Base-by-base conservation (phyloP, 441 rosid species). In the Lepidium campestre region DNA sequence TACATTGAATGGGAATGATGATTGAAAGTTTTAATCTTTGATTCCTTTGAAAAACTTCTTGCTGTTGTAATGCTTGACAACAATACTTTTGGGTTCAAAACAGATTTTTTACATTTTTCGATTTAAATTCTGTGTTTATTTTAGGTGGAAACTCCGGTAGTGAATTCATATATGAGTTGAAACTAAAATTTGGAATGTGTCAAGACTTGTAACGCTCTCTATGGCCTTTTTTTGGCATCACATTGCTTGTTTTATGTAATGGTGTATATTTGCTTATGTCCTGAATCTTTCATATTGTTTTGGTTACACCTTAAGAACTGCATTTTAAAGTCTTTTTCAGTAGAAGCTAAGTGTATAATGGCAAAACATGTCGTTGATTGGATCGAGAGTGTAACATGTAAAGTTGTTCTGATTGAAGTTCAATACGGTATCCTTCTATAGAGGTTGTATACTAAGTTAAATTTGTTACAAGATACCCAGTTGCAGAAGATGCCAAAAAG, bases 401-500 rank as follows among this genome's bases (percentile, higher is more conserved):
- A 48, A 48, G n/a, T 13, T 48, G 20, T 72, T 5, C 60, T 22
- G 31, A 2, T 12, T 39, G 52, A 22, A 8, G 2, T 40, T 2
- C 31, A 15, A n/a, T 8, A 57, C 37, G 1, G 35, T 19, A 13
- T 32, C 48, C 44, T 42, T 67, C 6, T 55, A 32, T 54, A 39
- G 6, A 52, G 52, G 48, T 50, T 65, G 48, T 13, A 50, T 66
- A 12, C 81, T 86, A 76, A 86, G 64, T 59, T 72, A 18, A 68
- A 36, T 79, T 67, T 47, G 61, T 68, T 80, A 15, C 42, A 85
- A 93, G 98, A 94, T 82, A 94, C 92, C 41, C 97, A 94, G 65
- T 86, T 91, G 88, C 99, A 91, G 93, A 94, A 87, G 81, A 87
- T 83, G 82, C 99, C 99, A 0, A 94, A 83, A 71, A 82, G 99